Base-by-base conservation (phyloP, 208 protist genomes). In the Tritrichomonas foetus region DNA sequence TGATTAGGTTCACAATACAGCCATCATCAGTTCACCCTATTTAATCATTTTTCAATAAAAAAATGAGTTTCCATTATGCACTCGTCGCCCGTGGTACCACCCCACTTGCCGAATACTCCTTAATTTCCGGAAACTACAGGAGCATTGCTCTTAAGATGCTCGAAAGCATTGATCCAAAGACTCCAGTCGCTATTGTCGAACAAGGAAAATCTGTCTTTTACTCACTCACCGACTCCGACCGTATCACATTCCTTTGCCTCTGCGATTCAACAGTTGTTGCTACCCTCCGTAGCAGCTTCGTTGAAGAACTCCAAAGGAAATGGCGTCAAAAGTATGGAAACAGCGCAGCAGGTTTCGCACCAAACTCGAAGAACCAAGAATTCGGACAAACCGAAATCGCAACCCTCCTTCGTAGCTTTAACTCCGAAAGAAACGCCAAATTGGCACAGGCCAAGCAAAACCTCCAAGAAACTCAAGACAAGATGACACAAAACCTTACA, bases 401-500 rank as follows among this genome's bases (percentile, higher is more conserved):
- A 14, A 33, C 41, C 47, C 47, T 89, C 20, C 27, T 89, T 36
- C 53, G 27, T 57, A 89, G 25, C 41, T 89, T 53, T n/a, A 89
- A 89, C 47, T 57, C 78, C 14, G 78, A 89, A 47, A 44, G 78
- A 20, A 47, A 44, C 39, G 8, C 0, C 0, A 89, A 89, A 33
- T n/a, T 89, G 2, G 47, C 78, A 14, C 33, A 25, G 57, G 41
- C 44, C 16, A 89, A 89, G 78, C n/a, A 47, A 16, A 89, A 89
- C 47, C 33, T 89, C 30, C n/a, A 25, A n/a, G 47, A 44, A 44
- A 57, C 78, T 55, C 78, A 89, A n/a, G 78, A 89, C n/a, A 53
- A 89, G 30, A 89, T 89, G 78, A 89, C 78, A 61, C 41, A 89
- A 57, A 89, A 89, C 78, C 47, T 89, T 33, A 89, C 78, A 89